phyloP scores from a whole-genome alignment of 108 stramenopile species.

The Cyclotella baltica region DNA sequence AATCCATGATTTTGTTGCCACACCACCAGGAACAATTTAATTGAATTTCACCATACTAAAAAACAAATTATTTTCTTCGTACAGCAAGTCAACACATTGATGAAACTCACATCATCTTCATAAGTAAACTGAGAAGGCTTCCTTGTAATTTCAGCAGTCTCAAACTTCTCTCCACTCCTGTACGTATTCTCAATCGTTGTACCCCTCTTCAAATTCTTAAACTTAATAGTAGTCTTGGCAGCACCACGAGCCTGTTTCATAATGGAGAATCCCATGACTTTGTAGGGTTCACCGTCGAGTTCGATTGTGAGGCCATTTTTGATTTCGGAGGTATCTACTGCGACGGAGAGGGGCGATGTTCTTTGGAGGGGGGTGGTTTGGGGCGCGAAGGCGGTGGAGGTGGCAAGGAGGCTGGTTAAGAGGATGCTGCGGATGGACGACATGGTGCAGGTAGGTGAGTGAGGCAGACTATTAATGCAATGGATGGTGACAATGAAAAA shows the following conservation, averaged over 20 bases:
- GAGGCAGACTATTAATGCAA: constrained; percentile 1
- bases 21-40: too few relatives aligned
- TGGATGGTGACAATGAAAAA: not conserved
- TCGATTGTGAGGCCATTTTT: constrained; percentile 96
- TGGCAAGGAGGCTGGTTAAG: constrained; percentile 27
- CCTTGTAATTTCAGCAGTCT: constrained; percentile 89
- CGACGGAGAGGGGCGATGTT: constrained; percentile 58
- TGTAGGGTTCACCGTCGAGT: constrained; percentile 91
- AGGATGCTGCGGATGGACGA: constrained; percentile 29
- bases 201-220: constrained; percentile 94
- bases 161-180: constrained; percentile 91
- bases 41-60: not conserved
- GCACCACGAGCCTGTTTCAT: constrained; percentile 95
- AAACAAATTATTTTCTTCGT: not conserved
- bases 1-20: too few relatives aligned
- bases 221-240: constrained; percentile 91
- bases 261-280: constrained; percentile 89
- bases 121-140: constrained; percentile 87
- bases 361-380: not conserved
- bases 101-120: constrained; percentile 74
- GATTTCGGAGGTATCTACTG: constrained; percentile 91
- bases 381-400: constrained; percentile 30
- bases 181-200: constrained; percentile 95
- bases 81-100: not conserved
- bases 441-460: constrained; percentile 16